Percentiles rank a stretch among this genome's conserved stretches.
phyloP scores from a whole-genome alignment of 2,329 filamentous ascomycete genomes.

The Fusarium domesticum region DNA sequence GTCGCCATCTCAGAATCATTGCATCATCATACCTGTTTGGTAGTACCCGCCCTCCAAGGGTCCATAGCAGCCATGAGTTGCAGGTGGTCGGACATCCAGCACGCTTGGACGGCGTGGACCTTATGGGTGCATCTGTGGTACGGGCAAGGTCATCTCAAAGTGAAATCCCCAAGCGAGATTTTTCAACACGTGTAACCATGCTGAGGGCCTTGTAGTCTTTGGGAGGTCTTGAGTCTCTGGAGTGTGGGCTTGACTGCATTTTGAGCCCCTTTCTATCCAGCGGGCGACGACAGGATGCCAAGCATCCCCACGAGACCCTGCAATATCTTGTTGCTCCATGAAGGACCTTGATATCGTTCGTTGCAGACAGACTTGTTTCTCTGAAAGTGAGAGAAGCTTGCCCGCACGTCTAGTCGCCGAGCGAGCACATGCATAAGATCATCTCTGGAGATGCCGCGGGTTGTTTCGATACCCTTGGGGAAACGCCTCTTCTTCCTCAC shows the following conservation, averaged over 20 bases:
- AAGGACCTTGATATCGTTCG: constrained; percentile 16
- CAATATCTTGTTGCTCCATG: constrained; percentile 14
- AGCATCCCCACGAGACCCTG: constrained; percentile 21
- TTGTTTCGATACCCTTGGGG: too few relatives aligned
- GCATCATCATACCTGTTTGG: constrained; percentile 19
- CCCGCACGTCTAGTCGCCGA: not conserved
- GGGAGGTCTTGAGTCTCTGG: too few relatives aligned
- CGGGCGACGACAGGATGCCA: constrained; percentile 25
- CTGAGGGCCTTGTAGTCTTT: constrained; percentile 5
- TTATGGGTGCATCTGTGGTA: constrained; percentile 17
- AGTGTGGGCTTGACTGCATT: constrained; percentile 19
- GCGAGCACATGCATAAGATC: not conserved
- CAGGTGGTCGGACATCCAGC: constrained; percentile 6
- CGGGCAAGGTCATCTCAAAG: constrained; percentile 17
- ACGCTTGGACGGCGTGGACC: constrained; percentile 9
- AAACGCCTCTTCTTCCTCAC: too few relatives aligned
- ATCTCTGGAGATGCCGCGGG: not conserved
- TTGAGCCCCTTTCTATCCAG: constrained; percentile 7
- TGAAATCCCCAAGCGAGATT: constrained; percentile 19
- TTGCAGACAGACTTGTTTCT: constrained; percentile 5
- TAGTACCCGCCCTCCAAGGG: constrained; percentile 18
- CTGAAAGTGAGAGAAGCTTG: too few relatives aligned
- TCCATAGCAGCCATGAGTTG: constrained; percentile 7
- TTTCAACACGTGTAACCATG: constrained; percentile 23
- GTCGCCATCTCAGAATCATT: constrained; percentile 11